Evolutionary conservation across 331 rosid species (phyloP), one percentile per base, ranked within the genome.

Genomic region (Arachis monticola): DNA sequence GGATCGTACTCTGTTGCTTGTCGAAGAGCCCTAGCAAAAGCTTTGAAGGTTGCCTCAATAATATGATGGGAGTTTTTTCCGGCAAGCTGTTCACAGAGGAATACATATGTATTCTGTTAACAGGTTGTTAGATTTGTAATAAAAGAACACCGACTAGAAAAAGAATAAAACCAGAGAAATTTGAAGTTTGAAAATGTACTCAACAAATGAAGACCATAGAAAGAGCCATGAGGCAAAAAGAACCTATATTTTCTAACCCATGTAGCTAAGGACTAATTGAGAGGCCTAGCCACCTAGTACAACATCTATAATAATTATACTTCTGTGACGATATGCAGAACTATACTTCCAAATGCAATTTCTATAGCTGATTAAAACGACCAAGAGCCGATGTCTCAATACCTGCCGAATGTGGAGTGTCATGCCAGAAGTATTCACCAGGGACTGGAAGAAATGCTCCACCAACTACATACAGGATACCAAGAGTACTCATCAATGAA

Each of bases 401-500:
- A 95, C 99, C 99, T 95, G 97, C 14, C 82, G 88, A 42, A 95
- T 92, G 81, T 95, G 99, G 72, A 95, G 96, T 27, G 99, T 95
- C 99, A 95, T 87, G 35, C 97, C 99, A 74, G 99, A 95, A n/a
- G 93, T 94, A 87, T 94, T 94, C 85, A 88, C 99, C 79, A 91
- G 64, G 35, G 99, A 94, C 87, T 91, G 97, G 89, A 94, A 94
- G 82, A 94, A 94, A 83, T 94, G 99, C 84, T 94, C 99, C 88
- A 92, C 97, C 87, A 94, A 77, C 99, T 94, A 70, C 46, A 79
- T 72, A 75, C 10, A 63, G 76, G 52, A 60, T 67, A 69, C 77
- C 10, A 55, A 59, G 67, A 40, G 2, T 45, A 32, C 40, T 58
- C 44, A 46, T 80, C 66, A 52, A 14, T 17, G 48, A 22, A 22